Evolutionary conservation across 1,284 basidiomycete genomes (phyloP).

Genomic region (Termitomyces sp.): DNA sequence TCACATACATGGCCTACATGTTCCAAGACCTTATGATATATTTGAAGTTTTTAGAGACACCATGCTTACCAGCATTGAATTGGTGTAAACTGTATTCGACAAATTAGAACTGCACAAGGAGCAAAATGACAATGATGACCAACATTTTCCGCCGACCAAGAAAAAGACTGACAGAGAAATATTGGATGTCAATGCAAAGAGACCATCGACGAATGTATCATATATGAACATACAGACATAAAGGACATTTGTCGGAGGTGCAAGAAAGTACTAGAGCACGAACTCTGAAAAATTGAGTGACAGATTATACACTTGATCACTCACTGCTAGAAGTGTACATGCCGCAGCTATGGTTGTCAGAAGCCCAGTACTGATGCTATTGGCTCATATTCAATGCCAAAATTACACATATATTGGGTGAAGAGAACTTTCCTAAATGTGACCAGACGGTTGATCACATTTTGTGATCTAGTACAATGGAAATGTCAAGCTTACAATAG

Average conservation of each 20-base stretch:
- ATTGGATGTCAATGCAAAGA: neutral
- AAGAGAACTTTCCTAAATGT: neutral
- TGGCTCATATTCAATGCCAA: neutral
- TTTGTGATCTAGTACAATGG: neutral
- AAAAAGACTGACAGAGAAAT: neutral
- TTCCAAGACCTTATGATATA: neutral
- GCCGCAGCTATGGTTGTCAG: neutral
- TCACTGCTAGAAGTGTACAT: neutral
- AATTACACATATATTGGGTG: neutral
- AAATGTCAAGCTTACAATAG: neutral
- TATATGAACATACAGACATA: neutral
- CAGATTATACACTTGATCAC: neutral
- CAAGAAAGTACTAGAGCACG: neutral
- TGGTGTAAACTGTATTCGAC: neutral
- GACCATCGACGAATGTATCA: too few species aligned
- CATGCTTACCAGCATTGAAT: neutral
- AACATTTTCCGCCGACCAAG: neutral
- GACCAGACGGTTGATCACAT: neutral
- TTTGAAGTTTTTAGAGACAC: neutral
- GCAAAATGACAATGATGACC: too few species aligned
- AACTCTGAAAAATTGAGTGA: neutral
- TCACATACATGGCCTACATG: neutral
- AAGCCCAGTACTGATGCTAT: neutral
- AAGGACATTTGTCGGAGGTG: neutral
- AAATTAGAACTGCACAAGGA: too few species aligned